Evolutionary conservation across 2,329 filamentous ascomycete species (phyloP).

Genomic region (Capronia epimyces): DNA sequence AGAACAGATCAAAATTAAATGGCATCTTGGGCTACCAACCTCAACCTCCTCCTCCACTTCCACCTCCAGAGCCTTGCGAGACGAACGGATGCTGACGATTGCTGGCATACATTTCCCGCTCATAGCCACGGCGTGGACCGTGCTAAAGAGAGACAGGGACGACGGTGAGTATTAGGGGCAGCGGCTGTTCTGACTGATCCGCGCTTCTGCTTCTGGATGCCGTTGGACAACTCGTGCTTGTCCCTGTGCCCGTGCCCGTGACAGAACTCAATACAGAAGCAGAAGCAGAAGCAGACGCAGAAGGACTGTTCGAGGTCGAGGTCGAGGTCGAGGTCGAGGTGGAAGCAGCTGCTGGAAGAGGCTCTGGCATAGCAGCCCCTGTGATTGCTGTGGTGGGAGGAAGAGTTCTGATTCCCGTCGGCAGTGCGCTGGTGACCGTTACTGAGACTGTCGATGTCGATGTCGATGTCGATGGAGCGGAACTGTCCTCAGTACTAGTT

Average conservation of each 20-base stretch:
- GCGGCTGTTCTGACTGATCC: too few relatives aligned
- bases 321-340: too few relatives aligned
- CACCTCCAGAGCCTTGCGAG: too few relatives aligned
- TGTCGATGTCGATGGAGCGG: background rate
- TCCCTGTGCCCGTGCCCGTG: background rate
- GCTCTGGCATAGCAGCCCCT: background rate
- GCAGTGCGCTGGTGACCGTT: background rate
- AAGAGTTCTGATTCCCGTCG: background rate
- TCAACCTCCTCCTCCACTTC: too few relatives aligned
- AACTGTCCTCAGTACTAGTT: background rate
- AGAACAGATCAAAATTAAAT: too few relatives aligned
- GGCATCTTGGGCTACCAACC: too few relatives aligned
- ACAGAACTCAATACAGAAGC: background rate
- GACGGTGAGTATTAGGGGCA: too few relatives aligned
- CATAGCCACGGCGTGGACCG: too few relatives aligned
- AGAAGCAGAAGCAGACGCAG: background rate
- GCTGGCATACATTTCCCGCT: too few relatives aligned
- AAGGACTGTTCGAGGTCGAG: background rate
- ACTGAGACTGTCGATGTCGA: background rate
- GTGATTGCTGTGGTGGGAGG: slow-evolving; percentile 15
- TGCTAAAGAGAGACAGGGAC: too few relatives aligned
- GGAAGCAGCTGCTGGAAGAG: background rate
- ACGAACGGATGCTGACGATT: too few relatives aligned
- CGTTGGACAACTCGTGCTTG: background rate
- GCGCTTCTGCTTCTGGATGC: background rate